These are phyloP conservation scores for Trichoderma sp. DNA, from an alignment of 2,329 filamentous ascomycete genomes.

Conservation along the genomic window DNA sequence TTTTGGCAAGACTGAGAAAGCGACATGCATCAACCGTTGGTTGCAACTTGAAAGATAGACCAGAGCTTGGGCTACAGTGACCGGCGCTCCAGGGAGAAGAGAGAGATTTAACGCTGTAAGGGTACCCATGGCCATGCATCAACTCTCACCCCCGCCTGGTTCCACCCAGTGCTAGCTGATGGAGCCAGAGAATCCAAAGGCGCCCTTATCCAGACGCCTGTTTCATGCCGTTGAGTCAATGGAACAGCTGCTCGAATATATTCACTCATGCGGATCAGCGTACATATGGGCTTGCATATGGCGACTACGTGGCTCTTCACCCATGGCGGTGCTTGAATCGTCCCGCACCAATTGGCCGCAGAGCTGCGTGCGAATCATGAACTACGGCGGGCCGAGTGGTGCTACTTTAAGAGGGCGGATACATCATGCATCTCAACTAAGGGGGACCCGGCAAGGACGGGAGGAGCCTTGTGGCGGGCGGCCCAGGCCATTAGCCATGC, in stretches of 20 bases:
- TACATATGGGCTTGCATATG: constrained; percentile 6
- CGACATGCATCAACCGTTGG: constrained; percentile 7
- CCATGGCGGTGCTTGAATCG: constrained; percentile 13
- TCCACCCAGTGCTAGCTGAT: constrained; percentile 25
- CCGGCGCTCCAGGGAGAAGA: background rate
- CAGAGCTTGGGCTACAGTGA: background rate
- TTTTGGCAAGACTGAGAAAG: constrained; percentile 10
- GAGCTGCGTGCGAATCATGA: constrained; percentile 16
- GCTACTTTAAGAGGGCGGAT: constrained; percentile 16
- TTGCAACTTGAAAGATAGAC: background rate
- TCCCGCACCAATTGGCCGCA: constrained; percentile 8
- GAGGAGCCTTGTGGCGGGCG: constrained; percentile 40
- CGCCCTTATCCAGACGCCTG: background rate
- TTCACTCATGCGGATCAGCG: constrained; percentile 5
- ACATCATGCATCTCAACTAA: constrained; percentile 23
- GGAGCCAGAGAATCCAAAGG: constrained; percentile 19
- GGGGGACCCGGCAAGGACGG: constrained; percentile 36
- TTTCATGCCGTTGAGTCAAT: background rate
- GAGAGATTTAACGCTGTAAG: background rate
- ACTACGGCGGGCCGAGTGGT: constrained; percentile 16
- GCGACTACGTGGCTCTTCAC: constrained; percentile 22
- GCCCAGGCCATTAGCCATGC: constrained; percentile 24
- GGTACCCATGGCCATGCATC: constrained; percentile 3
- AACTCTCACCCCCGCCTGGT: constrained; percentile 5
- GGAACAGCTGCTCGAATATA: background rate